Conservation (phyloP, 768 basidiomycete species). For the Boletus rubropictus region DNA sequence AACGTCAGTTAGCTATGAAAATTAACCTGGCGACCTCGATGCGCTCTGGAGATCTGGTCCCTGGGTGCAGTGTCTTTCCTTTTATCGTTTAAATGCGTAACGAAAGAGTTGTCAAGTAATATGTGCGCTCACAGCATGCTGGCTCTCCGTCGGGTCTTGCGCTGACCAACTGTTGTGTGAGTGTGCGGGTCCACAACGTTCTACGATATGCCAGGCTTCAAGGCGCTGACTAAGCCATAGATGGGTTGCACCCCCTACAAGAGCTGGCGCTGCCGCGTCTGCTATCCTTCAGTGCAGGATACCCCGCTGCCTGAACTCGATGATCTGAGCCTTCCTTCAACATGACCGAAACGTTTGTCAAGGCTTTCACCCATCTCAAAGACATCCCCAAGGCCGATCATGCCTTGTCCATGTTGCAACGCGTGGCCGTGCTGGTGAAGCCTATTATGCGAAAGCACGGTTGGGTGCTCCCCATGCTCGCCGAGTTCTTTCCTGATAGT, state of each 20-base stretch:
- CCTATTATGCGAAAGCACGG: constrained; percentile 86
- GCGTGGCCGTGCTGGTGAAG: constrained; percentile 75
- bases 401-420: constrained; percentile 62
- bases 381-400: constrained; percentile 59
- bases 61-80: neutral
- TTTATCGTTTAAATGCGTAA: neutral
- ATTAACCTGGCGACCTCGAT: neutral
- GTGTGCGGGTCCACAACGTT: neutral
- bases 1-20: neutral
- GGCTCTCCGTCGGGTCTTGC: no score
- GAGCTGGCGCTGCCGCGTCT: neutral
- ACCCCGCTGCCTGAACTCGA: neutral
- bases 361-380: constrained; percentile 67
- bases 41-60: neutral
- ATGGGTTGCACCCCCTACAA: neutral
- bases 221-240: constrained; percentile 10
- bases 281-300: neutral
- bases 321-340: neutral
- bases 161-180: no score
- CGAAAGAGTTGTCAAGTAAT: neutral
- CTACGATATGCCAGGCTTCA: neutral
- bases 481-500: constrained; percentile 83
- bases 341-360: constrained; percentile 57
- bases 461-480: constrained; percentile 75
- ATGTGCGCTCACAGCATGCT: neutral